A percentile compares a stretch with the other conserved stretches of the same genome.
Evolutionary conservation across 75 land plant genomes (phyloP).

Genomic region (Picea glauca): DNA sequence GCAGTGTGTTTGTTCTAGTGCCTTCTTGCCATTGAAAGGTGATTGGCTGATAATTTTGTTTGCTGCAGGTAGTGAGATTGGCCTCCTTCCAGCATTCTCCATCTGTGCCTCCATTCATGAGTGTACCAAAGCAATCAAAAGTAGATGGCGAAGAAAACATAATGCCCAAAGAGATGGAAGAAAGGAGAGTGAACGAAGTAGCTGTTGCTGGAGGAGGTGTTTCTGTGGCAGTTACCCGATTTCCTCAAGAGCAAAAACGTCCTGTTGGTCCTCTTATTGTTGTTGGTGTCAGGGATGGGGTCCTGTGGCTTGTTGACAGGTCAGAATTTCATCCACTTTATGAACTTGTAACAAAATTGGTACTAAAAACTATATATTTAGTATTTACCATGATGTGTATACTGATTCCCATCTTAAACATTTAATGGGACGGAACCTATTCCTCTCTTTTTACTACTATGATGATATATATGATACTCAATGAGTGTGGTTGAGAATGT

Average conservation of each 20-base stretch:
- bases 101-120: conserved; percentile 85
- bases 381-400: background rate
- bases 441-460: background rate
- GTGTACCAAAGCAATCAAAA: conserved; percentile 74
- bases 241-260: conserved; percentile 94
- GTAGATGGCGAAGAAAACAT: conserved; percentile 62
- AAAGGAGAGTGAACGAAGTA: conserved; percentile 66
- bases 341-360: background rate
- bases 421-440: background rate
- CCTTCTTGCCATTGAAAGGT: background rate
- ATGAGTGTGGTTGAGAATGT: background rate
- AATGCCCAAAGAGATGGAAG: conserved; percentile 64
- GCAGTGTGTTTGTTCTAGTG: background rate
- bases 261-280: conserved; percentile 94
- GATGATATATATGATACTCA: background rate
- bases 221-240: conserved; percentile 91
- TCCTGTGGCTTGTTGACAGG: conserved; percentile 97
- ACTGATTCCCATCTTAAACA: background rate
- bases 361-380: background rate
- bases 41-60: background rate
- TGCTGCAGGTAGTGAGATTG: conserved; percentile 81
- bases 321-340: conserved; percentile 13
- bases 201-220: conserved; percentile 99
- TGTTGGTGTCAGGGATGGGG: conserved; percentile 98
- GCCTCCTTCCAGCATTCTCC: conserved; percentile 97